Conservation (phyloP, 805 yeast species). For the Nakazawaea populi region DNA sequence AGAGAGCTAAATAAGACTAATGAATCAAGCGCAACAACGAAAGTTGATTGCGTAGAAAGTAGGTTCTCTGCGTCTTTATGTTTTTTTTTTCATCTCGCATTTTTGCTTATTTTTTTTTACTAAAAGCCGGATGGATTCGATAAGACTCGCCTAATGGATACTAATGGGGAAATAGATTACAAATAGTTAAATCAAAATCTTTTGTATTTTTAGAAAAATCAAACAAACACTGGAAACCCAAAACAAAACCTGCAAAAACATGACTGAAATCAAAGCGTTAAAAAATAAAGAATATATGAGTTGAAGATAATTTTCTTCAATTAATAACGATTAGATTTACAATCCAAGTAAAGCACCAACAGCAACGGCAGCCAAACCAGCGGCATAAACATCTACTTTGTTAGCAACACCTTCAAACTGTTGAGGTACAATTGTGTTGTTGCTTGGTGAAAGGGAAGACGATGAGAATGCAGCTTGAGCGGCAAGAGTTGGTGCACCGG, state of each 20-base stretch:
- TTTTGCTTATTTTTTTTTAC: not conserved
- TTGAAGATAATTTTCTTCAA: not conserved
- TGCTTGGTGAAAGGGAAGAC: not conserved
- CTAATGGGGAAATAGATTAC: not conserved
- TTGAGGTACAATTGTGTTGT: not conserved
- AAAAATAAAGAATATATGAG: too few relatives aligned
- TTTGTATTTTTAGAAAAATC: too few relatives aligned
- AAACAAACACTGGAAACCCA: not conserved
- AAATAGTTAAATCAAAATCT: not conserved
- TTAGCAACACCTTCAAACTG: constrained; percentile 8
- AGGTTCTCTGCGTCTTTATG: too few relatives aligned
- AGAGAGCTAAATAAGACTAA: too few relatives aligned
- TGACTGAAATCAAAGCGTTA: not conserved
- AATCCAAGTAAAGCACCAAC: constrained; percentile 9
- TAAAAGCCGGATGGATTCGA: not conserved
- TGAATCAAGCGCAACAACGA: too few relatives aligned
- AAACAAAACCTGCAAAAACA: not conserved
- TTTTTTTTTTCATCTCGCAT: not conserved
- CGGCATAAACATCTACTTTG: not conserved
- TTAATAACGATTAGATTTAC: not conserved
- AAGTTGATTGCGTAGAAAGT: too few relatives aligned
- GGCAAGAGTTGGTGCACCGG: constrained; percentile 19
- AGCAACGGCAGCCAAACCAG: constrained; percentile 11
- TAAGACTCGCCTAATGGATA: not conserved
- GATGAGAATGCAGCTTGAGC: constrained; percentile 11